Base-by-base conservation (phyloP, 805 yeast genomes). In the Zygosaccharomyces bisporus region DNA sequence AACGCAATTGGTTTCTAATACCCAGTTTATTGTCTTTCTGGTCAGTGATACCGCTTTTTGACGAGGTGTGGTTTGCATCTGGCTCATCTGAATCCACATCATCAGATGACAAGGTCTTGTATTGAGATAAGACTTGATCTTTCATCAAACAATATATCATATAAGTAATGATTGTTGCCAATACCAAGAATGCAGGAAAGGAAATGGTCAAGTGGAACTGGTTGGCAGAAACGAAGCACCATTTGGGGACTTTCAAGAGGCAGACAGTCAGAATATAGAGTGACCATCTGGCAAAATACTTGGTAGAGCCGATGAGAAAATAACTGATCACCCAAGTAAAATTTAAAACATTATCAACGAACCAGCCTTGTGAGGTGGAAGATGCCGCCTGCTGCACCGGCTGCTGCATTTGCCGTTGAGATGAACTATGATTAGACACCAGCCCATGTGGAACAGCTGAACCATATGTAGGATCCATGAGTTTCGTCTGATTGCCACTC, bases 71-170 rank as follows among this genome's bases (percentile, higher is more conserved):
- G 2, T 10, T 24, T 7, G 35, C 19, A 27, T 29, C 35, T 13
- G 27, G 19, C n/a, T 30, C 35, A 27, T 46, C 44, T 14, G 34
- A 45, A 30, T 37, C 45, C 14, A 40, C 19, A 32, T 44, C 49
- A 24, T 51, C 57, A 4, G 61, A 54, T 1, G 51, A 41, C 30
- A 58, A 41, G 12, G 54, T 50, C 45, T 58, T 60, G 39, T 60
- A 60, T 37, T 57, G 58, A 3, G 62, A 60, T 13, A 60, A 38
- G 5, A 56, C 50, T 29, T 55, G 53, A 10, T 45, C 54, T 36
- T 52, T 60, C 31, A 57, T 47, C 17, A 56, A 25, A 27, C 50
- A 45, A 39, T 56, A 55, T 9, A 52, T 47, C 18, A 49, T 32
- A 40, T 55, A 54, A 21, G 46, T 33, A 5, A 51, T 31, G 10